Evolutionary conservation across 2,329 filamentous ascomycete species (phyloP).

Genomic region (Penicillium sp.): DNA sequence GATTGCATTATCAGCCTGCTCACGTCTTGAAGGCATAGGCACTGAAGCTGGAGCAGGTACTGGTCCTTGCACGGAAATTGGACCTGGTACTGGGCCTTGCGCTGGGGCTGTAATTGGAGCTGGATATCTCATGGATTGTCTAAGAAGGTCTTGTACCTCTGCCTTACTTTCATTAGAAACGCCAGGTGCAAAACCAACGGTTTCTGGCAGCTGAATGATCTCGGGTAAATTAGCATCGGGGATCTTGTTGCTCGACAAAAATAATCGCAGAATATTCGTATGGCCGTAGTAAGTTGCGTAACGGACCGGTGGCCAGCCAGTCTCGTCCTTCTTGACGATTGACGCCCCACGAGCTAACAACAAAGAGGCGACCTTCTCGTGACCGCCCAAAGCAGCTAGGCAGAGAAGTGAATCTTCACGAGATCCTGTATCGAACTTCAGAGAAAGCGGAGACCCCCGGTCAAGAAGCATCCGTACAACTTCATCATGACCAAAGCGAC

Average conservation of each 20-base stretch:
- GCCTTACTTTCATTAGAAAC: conserved; percentile 27
- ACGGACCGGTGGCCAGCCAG: conserved; percentile 42
- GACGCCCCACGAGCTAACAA: conserved; percentile 40
- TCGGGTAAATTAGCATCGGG: conserved; percentile 14
- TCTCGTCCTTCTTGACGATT: conserved; percentile 38
- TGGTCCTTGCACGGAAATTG: not conserved
- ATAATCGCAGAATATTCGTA: conserved; percentile 35
- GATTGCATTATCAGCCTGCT: not conserved
- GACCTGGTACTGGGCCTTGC: not conserved
- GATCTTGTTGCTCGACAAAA: conserved; percentile 32
- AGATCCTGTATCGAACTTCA: conserved; percentile 27
- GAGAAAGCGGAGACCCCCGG: conserved; percentile 34
- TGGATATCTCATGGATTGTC: not conserved
- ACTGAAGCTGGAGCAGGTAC: not conserved
- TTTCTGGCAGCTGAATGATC: conserved; percentile 22
- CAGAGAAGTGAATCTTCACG: conserved; percentile 46
- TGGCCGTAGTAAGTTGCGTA: conserved; percentile 46
- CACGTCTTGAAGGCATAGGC: not conserved
- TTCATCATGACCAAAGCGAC: conserved; percentile 37
- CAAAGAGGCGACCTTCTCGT: conserved; percentile 37
- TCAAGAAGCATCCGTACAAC: conserved; percentile 40
- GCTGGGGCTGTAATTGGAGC: not conserved
- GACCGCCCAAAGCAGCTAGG: conserved; percentile 40
- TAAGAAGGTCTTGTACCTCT: not conserved
- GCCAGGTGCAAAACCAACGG: conserved; percentile 31